A percentile compares a stretch with the other conserved stretches of the same genome.
These are phyloP conservation scores for Aspergillus nanangensis DNA, from an alignment of 495 filamentous ascomycete genomes.

Conservation along the genomic window DNA sequence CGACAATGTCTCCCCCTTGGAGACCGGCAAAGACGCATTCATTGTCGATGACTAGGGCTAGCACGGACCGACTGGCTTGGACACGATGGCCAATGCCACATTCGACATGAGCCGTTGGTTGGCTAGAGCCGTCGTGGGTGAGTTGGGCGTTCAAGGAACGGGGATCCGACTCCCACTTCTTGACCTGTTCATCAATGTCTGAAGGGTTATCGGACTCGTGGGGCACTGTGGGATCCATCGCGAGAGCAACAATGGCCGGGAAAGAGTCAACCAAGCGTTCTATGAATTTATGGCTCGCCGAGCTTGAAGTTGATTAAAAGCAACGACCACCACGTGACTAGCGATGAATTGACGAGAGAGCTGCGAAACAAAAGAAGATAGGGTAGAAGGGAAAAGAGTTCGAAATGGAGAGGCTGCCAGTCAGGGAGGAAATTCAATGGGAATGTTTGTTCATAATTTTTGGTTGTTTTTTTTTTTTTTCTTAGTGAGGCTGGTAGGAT, in stretches of 20 bases:
- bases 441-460: too few relatives aligned
- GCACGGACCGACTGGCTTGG: constrained; percentile 40
- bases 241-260: constrained; percentile 7
- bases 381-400: too few relatives aligned
- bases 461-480: too few relatives aligned
- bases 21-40: constrained; percentile 68
- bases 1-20: constrained; percentile 85
- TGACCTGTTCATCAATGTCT: constrained; percentile 37
- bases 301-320: too few relatives aligned
- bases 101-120: constrained; percentile 11
- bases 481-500: too few relatives aligned
- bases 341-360: too few relatives aligned
- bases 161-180: constrained; percentile 35
- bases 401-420: too few relatives aligned
- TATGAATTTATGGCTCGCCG: too few relatives aligned
- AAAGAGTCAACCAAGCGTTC: constrained; percentile 7
- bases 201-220: constrained; percentile 35
- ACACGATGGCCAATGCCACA: constrained; percentile 46
- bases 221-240: constrained; percentile 32
- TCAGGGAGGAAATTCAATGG: background rate
- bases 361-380: too few relatives aligned
- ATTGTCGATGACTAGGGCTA: constrained; percentile 43
- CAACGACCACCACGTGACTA: too few relatives aligned
- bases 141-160: constrained; percentile 16
- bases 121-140: constrained; percentile 6